Evolutionary conservation across 2,329 filamentous ascomycete genomes (phyloP), one percentile per base, ranked within the genome.

Genomic region (Trichothecium sympodiale): DNA sequence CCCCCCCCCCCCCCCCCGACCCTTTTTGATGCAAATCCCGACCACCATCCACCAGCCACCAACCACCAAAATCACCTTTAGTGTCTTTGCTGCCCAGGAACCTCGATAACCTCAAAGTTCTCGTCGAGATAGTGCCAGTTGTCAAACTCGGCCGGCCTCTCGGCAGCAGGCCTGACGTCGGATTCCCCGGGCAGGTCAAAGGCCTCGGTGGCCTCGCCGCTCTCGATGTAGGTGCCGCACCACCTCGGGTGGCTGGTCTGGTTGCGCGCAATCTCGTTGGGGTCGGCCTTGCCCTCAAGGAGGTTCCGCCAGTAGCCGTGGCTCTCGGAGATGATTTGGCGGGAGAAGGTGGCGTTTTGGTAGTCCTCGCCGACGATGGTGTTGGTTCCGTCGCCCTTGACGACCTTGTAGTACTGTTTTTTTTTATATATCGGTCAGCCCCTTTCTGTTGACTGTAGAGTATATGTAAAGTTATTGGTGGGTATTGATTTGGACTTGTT

Each of bases 341-440:
- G 35, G 32, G 53, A 51, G 37, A 54, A 54, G 17, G 49, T 47
- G 32, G 53, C 51, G 36, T 57, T 48, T 36, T 62, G 55, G 41
- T 55, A 64, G 13, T 48, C 47, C 16, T 53, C 46, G 29, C 57
- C 57, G 8, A 58, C 36, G 36, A 64, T 62, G 31, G 51, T 49
- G 31, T 59, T 57, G 17, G 54, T 41, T 2, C 42, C 43, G n/a
- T 53, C 50, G 5, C 59, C 59, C 1, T 56, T 52, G 14, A 56
- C 41, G 33, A 62, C 56, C 37, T 63, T 61, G 46, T 62, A 62
- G 46, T 60, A 60, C 57, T 60, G 26, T 8, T 27, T n/a, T n/a
- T n/a, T n/a, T n/a, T n/a, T n/a, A 27, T 27, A n/a, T 27, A 8
- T 27, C 26, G 26, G n/a, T n/a, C n/a, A n/a, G n/a, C n/a, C n/a